Evolutionary conservation across 2,329 filamentous ascomycete genomes (phyloP).

Genomic region (Diplodia corticola): DNA sequence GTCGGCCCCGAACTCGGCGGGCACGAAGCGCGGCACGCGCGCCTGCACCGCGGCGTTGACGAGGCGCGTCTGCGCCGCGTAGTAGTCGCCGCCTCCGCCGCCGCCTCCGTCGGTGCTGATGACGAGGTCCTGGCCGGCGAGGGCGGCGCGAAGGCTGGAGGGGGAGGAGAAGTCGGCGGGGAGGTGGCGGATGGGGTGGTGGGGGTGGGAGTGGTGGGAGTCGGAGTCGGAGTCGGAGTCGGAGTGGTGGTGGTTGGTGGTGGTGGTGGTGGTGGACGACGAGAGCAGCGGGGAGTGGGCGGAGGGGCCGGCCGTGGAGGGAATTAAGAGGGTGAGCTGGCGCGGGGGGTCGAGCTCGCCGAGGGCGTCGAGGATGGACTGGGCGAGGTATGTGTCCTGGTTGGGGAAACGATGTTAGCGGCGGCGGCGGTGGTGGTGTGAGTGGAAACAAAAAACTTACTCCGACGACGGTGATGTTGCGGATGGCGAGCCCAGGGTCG

Average conservation of each 20-base stretch:
- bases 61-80: slow-evolving; percentile 26
- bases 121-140: slow-evolving; percentile 29
- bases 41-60: slow-evolving; percentile 40
- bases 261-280: neutral
- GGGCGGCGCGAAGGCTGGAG: slow-evolving; percentile 31
- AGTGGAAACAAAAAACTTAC: slow-evolving; percentile 25
- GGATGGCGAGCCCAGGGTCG: slow-evolving; percentile 25
- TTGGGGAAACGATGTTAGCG: slow-evolving; percentile 3
- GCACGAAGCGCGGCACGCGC: slow-evolving; percentile 40
- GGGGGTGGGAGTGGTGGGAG: neutral
- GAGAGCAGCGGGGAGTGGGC: slow-evolving; percentile 27
- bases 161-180: slow-evolving; percentile 35
- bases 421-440: neutral
- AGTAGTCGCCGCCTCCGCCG: slow-evolving; percentile 28
- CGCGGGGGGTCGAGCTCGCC: slow-evolving; percentile 15
- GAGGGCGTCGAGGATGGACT: slow-evolving; percentile 32
- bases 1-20: slow-evolving; percentile 39
- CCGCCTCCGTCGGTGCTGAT: slow-evolving; percentile 31
- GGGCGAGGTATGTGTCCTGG: slow-evolving; percentile 32
- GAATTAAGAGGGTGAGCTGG: slow-evolving; percentile 32
- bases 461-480: slow-evolving; percentile 32
- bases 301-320: slow-evolving; percentile 29
- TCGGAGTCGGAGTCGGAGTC: neutral
- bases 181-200: neutral
- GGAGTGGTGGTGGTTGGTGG: neutral